Evolutionary conservation across 2,329 filamentous ascomycete genomes (phyloP), one percentile per base, ranked within the genome.

Genomic region (Aureobasidium vineae): DNA sequence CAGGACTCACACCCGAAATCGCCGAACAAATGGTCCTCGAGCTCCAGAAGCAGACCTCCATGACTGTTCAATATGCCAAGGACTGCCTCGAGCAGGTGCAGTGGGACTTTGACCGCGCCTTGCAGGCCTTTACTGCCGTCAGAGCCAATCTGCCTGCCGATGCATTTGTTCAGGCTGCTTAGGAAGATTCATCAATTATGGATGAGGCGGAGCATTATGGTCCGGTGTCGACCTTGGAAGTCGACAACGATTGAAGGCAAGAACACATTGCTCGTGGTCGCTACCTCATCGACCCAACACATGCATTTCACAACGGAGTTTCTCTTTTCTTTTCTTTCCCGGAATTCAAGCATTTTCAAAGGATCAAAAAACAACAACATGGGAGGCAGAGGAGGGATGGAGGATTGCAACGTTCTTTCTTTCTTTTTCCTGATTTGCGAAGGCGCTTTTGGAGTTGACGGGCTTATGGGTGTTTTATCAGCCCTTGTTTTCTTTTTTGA

Each of bases 91-190:
- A 86, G 2, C 87, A 92, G 67, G 91, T 89, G 66, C 85, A 84
- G 43, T 98, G 92, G 92, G 86, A 96, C 75, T 86, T 93, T 57
- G 85, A 90, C 43, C 84, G 85, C 70, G 94, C 93, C 2, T 79
- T 93, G 70, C 80, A 84, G 64, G 86, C 90, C 38, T 97, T 97
- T 74, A 85, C 88, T 69, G 85, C 88, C 70, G 87, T 90, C 66
- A 92, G 88, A 82, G 90, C 73, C 2, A 79, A 70, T 41, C 68
- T 82, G 38, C 77, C 78, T n/a, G 70, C 78, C 21, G 78, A 80
- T 36, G 79, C 79, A 6, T 82, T 79, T 70, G 73, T 67, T 43
- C 59, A 63, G 33, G 43, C 45, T 28, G 59, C 45, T 40, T 63
- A 63, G 59, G 16, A 63, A 47, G 43, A 61, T 38, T 61, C 57